phyloP scores from a whole-genome alignment of 192 early-diverging fungal species.

The Backusella tuberculispora region DNA sequence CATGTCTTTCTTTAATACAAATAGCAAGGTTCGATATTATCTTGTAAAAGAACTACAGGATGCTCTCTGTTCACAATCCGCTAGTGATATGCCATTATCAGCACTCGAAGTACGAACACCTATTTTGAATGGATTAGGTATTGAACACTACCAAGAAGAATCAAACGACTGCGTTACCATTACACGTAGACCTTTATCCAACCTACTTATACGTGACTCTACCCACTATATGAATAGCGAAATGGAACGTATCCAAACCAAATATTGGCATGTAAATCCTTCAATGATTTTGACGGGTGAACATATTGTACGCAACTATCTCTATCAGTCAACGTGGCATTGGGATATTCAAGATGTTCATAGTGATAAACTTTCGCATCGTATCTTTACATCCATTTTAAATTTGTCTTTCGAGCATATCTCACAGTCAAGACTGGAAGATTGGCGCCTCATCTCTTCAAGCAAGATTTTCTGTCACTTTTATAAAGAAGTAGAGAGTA shows the following conservation, averaged over 20 bases:
- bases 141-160: neutral
- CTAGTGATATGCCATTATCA: neutral
- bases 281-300: slow-evolving; percentile 37
- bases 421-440: slow-evolving; percentile 47
- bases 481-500: slow-evolving; percentile 49
- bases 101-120: neutral
- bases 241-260: neutral
- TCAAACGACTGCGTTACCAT: neutral
- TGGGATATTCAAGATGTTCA: slow-evolving; percentile 54
- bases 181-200: slow-evolving; percentile 45
- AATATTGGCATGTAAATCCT: slow-evolving; percentile 38
- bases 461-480: slow-evolving; percentile 45
- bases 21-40: slow-evolving; percentile 11
- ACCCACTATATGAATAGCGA: slow-evolving; percentile 30
- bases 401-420: slow-evolving; percentile 57
- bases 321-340: slow-evolving; percentile 50
- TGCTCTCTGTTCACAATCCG: neutral
- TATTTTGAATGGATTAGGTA: neutral
- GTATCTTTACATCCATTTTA: slow-evolving; percentile 41
- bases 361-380: slow-evolving; percentile 32
- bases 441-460: slow-evolving; percentile 44
- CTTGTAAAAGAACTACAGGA: slow-evolving; percentile 29
- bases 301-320: slow-evolving; percentile 54
- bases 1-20: slow-evolving; percentile 42
- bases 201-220: slow-evolving; percentile 49